Conservation (phyloP, 371 early-diverging fungal species). For the Apophysomyces sp. region DNA sequence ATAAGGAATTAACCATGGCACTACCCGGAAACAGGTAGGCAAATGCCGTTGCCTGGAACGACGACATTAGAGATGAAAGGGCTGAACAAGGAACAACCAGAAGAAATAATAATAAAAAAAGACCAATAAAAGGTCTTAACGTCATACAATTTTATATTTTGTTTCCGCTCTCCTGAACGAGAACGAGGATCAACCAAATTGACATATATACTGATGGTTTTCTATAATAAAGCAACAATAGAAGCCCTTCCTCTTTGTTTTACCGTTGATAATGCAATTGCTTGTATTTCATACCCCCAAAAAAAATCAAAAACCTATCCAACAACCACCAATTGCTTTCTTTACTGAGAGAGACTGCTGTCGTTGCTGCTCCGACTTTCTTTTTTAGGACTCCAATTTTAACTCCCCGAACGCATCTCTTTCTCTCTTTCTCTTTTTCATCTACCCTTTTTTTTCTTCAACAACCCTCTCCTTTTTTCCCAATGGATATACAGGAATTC, state of each 20-base stretch:
- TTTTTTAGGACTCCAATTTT: too few relatives aligned
- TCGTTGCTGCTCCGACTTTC: too few relatives aligned
- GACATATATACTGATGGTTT: not conserved
- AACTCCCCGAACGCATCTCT: too few relatives aligned
- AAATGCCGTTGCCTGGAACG: slow-evolving; percentile 44
- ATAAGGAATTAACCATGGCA: slow-evolving; percentile 68
- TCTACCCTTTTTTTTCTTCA: not conserved
- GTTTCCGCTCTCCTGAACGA: not conserved
- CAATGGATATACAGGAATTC: slow-evolving; percentile 12
- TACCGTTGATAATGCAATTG: not conserved
- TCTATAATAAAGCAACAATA: too few relatives aligned
- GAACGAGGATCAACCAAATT: not conserved
- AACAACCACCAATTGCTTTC: too few relatives aligned
- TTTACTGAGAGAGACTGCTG: too few relatives aligned
- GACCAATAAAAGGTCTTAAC: not conserved
- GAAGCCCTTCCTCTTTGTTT: too few relatives aligned
- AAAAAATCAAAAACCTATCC: too few relatives aligned
- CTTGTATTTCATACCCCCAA: too few relatives aligned
- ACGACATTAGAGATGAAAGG: slow-evolving; percentile 9
- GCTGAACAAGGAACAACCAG: not conserved
- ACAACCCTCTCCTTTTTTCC: not conserved
- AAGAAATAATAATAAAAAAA: not conserved
- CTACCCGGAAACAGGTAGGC: slow-evolving; percentile 61
- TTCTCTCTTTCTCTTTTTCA: slow-evolving; percentile 3
- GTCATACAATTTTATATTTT: not conserved